Evolutionary conservation across 2,329 filamentous ascomycete species (phyloP), one percentile per base, ranked within the genome.

Genomic region (Ophiosphaerella korrae): DNA sequence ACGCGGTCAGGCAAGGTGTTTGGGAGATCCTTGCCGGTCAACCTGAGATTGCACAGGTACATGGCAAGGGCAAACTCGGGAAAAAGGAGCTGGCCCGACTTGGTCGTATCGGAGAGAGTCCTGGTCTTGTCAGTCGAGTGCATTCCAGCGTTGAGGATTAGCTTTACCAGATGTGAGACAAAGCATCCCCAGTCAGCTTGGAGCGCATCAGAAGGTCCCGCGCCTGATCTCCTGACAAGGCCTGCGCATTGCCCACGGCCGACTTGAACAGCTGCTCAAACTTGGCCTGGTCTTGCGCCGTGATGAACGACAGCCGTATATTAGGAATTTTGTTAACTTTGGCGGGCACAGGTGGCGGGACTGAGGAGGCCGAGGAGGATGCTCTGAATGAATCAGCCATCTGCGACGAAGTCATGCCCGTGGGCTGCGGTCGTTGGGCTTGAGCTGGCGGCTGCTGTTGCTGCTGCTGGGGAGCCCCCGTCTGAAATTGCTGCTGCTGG

Each of bases 181-280:
- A 79, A 52, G 90, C 88, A 70, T 92, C 88, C 14, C 94, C 92
- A 50, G 93, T 84, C 37, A 99, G 82, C 70, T 92, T 90, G 12
- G 94, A 97, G 50, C 93, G 87, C 71, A 97, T 71, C 51, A 99
- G 80, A 37, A 99, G 79, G 73, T 97, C 93, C 65, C 89, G 88
- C 23, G 93, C 93, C 76, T 96, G 95, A 57, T 97, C 93, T 45
- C 85, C 94, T 41, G 92, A 91, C 80, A 99, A 85, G 46, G 92
- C 89, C 66, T 92, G 88, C 52, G 83, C 84, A 60, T 92, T 88
- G 31, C 92, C 91, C 32, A 93, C 91, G 12, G 94, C 93, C 48
- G 92, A 96, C 77, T 94, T 97, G 81, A 99, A 99, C 36, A 99
- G 78, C 50, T 94, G 94, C 79, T 99, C 94, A 66, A 99, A 99